Base-by-base conservation (phyloP, 257 asterid genomes). In the Leonotis leonurus region DNA sequence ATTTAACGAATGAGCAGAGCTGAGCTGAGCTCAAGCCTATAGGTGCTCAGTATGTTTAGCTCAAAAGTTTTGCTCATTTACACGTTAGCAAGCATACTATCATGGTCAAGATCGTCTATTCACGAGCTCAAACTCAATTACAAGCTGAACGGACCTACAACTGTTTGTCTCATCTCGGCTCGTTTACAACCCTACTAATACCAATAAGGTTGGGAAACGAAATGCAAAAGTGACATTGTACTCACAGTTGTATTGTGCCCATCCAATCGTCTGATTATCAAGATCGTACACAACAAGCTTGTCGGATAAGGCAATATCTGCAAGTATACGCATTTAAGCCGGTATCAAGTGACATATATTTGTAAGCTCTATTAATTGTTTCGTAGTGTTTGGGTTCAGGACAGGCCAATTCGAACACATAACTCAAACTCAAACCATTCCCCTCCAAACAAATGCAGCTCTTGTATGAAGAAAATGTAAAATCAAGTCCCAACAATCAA, bases 251-350 rank as follows among this genome's bases (percentile, higher is more conserved):
- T 86, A 79, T 33, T 78, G 73, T 40, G 81, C 57, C 96, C 96
- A 88, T 76, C 98, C 98, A 44, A 91, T 75, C 7, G 83, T 78
- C 82, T 78, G 88, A 45, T 86, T 80, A 56, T 84, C 98, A 43
- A 91, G 79, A 79, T 88, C 94, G 64, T 91, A 91, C 44, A 77
- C 46, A 22, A 88, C 86, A 55, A 91, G 95, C 91, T 86, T 91
- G 84, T 88, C 81, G 12, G 94, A 54, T 45, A 91, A 65, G 36
- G 81, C 94, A 66, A 84, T 76, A 78, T 91, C 96, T 88, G 96
- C 83, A 77, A 53, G 32, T 8, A 48, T 26, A 39, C 12, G n/a
- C n/a, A n/a, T n/a, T n/a, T n/a, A n/a, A n/a, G n/a, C n/a, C n/a
- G n/a, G n/a, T n/a, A n/a, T n/a, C n/a, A n/a, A n/a, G n/a, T n/a